phyloP scores from a whole-genome alignment of 1,284 basidiomycete species.

The Cystobasidium pallidum region DNA sequence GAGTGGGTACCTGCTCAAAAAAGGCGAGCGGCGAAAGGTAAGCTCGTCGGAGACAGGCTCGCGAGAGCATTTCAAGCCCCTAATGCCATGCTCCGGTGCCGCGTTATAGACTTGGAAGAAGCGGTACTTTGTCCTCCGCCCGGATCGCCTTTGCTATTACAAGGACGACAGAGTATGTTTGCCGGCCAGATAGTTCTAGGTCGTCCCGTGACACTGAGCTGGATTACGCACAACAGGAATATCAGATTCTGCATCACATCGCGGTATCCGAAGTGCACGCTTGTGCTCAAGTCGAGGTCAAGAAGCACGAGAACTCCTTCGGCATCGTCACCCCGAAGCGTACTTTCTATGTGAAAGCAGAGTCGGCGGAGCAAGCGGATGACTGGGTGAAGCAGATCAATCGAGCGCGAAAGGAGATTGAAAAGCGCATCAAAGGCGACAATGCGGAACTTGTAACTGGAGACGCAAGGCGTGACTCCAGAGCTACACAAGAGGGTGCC shows the following conservation, averaged over 20 bases:
- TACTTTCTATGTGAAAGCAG: slow-evolving; percentile 91
- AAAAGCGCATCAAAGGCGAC: slow-evolving; percentile 18
- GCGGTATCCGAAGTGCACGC: slow-evolving; percentile 88
- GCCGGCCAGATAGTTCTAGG: not conserved
- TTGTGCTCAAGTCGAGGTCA: slow-evolving; percentile 82
- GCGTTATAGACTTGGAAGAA: slow-evolving; percentile 90
- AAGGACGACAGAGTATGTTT: slow-evolving; percentile 71
- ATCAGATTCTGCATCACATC: slow-evolving; percentile 85
- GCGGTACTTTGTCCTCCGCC: slow-evolving; percentile 94
- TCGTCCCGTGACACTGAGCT: not conserved
- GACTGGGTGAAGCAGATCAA: slow-evolving; percentile 69
- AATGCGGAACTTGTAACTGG: not conserved
- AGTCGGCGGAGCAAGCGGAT: slow-evolving; percentile 70
- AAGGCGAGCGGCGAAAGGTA: slow-evolving; percentile 91
- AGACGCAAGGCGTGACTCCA: not conserved
- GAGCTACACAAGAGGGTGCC: slow-evolving; percentile 1
- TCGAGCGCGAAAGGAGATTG: slow-evolving; percentile 25
- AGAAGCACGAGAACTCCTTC: slow-evolving; percentile 86
- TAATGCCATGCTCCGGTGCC: not conserved
- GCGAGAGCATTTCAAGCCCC: not conserved
- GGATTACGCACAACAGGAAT: slow-evolving; percentile 63
- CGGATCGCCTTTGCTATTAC: slow-evolving; percentile 93
- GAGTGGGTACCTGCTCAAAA: slow-evolving; percentile 90
- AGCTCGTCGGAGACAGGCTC: not conserved
- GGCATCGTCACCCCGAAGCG: slow-evolving; percentile 87